Percentiles rank a stretch among this genome's conserved stretches.
phyloP scores from a whole-genome alignment of 176 grass and related monocot species.

The Carex parvula region DNA sequence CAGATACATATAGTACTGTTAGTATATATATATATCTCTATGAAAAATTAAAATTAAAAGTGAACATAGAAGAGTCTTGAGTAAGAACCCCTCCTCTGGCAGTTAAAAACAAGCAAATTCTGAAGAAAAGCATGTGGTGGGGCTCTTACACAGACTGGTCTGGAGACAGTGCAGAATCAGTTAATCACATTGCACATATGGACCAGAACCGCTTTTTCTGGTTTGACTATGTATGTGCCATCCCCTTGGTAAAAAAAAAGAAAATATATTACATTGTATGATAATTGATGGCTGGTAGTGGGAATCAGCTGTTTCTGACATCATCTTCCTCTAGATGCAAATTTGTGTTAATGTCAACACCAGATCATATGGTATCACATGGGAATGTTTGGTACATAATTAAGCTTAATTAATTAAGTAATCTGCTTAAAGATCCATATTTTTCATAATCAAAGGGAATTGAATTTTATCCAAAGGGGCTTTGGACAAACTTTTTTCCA shows the following conservation, averaged over 20 bases:
- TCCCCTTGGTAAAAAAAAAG: not conserved
- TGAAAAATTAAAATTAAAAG: not conserved
- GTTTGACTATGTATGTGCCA: not conserved
- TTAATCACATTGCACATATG: not conserved
- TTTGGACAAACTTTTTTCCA: no score
- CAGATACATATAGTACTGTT: no score
- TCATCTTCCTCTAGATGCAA: not conserved
- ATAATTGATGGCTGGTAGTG: not conserved
- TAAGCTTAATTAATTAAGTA: not conserved
- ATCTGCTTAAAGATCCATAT: not conserved
- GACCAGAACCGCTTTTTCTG: not conserved
- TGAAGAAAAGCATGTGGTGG: conserved; percentile 1
- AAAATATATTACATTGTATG: not conserved
- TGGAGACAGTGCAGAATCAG: not conserved
- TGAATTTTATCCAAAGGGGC: no score
- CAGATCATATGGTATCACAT: not conserved
- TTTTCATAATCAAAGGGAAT: not conserved
- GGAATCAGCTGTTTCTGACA: not conserved
- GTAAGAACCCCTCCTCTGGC: not conserved
- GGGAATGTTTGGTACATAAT: not conserved
- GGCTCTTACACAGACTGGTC: not conserved
- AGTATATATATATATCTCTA: not conserved
- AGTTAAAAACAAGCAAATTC: not conserved
- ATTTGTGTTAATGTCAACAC: not conserved
- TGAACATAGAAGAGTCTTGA: not conserved